Evolutionary conservation across 371 early-diverging fungal genomes (phyloP).

Genomic region (Mortierella sp.): DNA sequence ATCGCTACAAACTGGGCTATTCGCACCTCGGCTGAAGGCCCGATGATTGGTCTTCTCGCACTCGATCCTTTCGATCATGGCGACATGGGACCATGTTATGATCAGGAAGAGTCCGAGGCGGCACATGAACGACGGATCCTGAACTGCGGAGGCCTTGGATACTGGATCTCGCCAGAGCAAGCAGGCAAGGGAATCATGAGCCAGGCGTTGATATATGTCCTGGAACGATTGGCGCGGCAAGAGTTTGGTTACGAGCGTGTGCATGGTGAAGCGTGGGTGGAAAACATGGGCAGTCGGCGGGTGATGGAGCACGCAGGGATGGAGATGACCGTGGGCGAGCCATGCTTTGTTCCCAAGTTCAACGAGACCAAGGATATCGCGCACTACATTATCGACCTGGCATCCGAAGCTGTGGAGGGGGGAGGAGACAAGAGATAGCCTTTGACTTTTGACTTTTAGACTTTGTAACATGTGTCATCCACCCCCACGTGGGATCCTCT

Average conservation of each 20-base stretch:
- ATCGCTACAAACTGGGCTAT: constrained; percentile 23
- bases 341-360: constrained; percentile 45
- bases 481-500: too few relatives aligned
- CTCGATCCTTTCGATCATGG: constrained; percentile 29
- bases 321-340: constrained; percentile 9
- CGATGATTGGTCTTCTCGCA: constrained; percentile 29
- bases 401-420: not conserved
- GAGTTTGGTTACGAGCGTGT: constrained; percentile 43
- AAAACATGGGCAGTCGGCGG: constrained; percentile 26
- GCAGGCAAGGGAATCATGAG: constrained; percentile 30
- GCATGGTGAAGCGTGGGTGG: constrained; percentile 43
- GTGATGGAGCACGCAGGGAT: constrained; percentile 42
- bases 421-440: too few relatives aligned
- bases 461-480: too few relatives aligned
- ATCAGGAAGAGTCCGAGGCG: not conserved
- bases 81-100: constrained; percentile 10
- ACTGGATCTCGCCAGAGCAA: constrained; percentile 44
- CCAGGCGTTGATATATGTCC: constrained; percentile 19
- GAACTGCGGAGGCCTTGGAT: constrained; percentile 31
- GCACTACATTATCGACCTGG: constrained; percentile 21
- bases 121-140: not conserved
- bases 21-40: constrained; percentile 12
- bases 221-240: constrained; percentile 7
- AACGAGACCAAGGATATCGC: constrained; percentile 23
- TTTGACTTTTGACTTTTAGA: too few relatives aligned